These are phyloP conservation scores for Chrysoporthe puriensis DNA, from an alignment of 2,329 filamentous ascomycete species.

Conservation along the genomic window DNA sequence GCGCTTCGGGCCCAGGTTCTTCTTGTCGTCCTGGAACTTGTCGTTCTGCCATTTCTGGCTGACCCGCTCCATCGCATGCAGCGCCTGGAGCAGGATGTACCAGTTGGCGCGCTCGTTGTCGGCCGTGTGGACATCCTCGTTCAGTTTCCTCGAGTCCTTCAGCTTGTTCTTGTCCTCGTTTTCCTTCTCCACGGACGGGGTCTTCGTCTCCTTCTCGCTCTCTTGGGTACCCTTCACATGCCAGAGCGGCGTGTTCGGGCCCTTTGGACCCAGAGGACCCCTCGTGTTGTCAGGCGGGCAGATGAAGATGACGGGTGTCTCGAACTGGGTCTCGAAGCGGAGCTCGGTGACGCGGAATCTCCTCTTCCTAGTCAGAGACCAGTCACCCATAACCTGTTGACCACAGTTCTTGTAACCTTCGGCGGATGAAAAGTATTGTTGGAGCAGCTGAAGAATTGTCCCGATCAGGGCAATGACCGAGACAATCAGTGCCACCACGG, in stretches of 20 bases:
- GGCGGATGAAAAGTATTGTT: conserved; percentile 55
- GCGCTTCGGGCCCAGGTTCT: conserved; percentile 23
- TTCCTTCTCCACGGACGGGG: conserved; percentile 24
- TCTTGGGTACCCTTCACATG: conserved; percentile 39
- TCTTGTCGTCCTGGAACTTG: conserved; percentile 35
- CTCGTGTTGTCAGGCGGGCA: conserved; percentile 46
- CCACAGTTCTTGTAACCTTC: conserved; percentile 54
- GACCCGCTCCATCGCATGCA: conserved; percentile 54
- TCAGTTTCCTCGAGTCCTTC: conserved; percentile 34
- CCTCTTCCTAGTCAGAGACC: conserved; percentile 47
- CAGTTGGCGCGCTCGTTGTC: conserved; percentile 61
- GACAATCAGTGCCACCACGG: conserved; percentile 49
- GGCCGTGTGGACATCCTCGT: conserved; percentile 51
- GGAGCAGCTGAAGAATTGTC: conserved; percentile 51
- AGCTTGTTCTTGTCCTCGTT: conserved; percentile 15
- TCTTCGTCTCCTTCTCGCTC: conserved; percentile 41
- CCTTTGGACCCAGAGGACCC: conserved; percentile 34
- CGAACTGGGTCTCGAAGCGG: conserved; percentile 54
- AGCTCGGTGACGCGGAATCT: conserved; percentile 48
- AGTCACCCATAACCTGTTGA: conserved; percentile 52
- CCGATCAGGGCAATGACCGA: conserved; percentile 51
- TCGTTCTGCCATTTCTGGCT: conserved; percentile 51
- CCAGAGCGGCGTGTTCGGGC: conserved; percentile 11
- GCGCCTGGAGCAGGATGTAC: conserved; percentile 52
- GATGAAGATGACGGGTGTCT: conserved; percentile 55